phyloP scores from a whole-genome alignment of 306 rosid species.

The Abrus pulchellus region DNA sequence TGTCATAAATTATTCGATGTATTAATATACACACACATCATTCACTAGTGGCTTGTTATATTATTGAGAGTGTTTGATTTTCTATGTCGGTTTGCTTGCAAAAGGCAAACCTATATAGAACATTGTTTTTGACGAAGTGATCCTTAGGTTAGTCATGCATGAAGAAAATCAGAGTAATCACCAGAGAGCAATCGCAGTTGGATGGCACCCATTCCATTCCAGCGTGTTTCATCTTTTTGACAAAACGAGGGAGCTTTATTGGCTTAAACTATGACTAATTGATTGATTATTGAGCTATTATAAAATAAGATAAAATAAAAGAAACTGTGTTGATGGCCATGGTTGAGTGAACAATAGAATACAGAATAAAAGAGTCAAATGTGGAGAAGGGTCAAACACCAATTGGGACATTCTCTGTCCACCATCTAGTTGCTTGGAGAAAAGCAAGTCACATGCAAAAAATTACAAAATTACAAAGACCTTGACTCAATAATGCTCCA shows the following conservation, averaged over 20 bases:
- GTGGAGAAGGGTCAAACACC: constrained; percentile 33
- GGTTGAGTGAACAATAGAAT: not conserved
- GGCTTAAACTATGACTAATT: constrained; percentile 23
- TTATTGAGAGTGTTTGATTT: not conserved
- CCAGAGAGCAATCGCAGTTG: not conserved
- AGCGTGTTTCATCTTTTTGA: constrained; percentile 17
- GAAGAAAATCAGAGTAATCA: constrained; percentile 16
- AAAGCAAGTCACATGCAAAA: constrained; percentile 32
- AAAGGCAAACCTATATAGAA: too few relatives aligned
- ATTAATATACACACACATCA: not conserved
- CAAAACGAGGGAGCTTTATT: not conserved
- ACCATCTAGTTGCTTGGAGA: constrained; percentile 22
- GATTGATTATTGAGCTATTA: not conserved
- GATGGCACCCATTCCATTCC: not conserved
- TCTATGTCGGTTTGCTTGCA: not conserved
- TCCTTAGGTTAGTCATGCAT: not conserved
- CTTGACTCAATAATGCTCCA: constrained; percentile 38
- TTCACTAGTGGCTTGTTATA: not conserved
- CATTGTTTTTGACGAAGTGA: not conserved
- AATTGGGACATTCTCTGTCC: constrained; percentile 4
- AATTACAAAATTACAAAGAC: constrained; percentile 37
- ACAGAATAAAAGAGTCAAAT: not conserved
- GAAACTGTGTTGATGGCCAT: not conserved
- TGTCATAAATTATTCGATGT: not conserved
- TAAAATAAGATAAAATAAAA: not conserved